phyloP scores from a whole-genome alignment of 768 basidiomycete species.

The Hypsizygus marmoreus region DNA sequence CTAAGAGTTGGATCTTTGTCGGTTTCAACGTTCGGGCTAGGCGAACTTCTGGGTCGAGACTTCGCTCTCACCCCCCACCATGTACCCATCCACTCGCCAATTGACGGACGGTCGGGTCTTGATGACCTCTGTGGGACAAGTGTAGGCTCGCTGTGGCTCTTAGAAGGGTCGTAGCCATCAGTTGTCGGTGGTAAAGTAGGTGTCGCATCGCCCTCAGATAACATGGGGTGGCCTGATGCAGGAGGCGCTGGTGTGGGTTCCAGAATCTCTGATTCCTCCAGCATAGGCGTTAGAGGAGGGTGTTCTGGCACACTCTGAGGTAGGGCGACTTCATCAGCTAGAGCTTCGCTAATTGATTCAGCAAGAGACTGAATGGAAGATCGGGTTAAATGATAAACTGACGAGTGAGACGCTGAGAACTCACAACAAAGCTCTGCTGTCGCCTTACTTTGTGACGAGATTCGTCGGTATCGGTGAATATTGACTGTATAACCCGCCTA shows the following conservation, averaged over 20 bases:
- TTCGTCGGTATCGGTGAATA: slow-evolving; percentile 60
- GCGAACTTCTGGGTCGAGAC: slow-evolving; percentile 22
- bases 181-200: slow-evolving; percentile 8
- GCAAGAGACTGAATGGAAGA: slow-evolving; percentile 43
- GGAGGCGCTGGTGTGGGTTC: slow-evolving; percentile 14
- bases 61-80: slow-evolving; percentile 63
- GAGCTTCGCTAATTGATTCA: slow-evolving; percentile 57
- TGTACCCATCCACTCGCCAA: slow-evolving; percentile 79
- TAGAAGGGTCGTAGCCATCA: neutral
- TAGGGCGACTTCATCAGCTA: slow-evolving; percentile 47
- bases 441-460: slow-evolving; percentile 49
- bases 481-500: slow-evolving; percentile 61
- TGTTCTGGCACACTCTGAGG: slow-evolving; percentile 36
- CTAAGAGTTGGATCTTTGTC: slow-evolving; percentile 20
- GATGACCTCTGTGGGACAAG: slow-evolving; percentile 19
- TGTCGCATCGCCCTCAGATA: slow-evolving; percentile 7
- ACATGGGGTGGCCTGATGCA: slow-evolving; percentile 4
- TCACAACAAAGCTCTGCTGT: slow-evolving; percentile 61
- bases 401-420: slow-evolving; percentile 20
- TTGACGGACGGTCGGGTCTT: slow-evolving; percentile 51
- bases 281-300: slow-evolving; percentile 34
- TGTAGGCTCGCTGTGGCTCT: slow-evolving; percentile 12
- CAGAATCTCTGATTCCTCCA: slow-evolving; percentile 27
- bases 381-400: neutral
- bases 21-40: slow-evolving; percentile 19